These are phyloP conservation scores for Phoenix roebelenii DNA, from an alignment of 176 grass and related monocot genomes.

Conservation along the genomic window DNA sequence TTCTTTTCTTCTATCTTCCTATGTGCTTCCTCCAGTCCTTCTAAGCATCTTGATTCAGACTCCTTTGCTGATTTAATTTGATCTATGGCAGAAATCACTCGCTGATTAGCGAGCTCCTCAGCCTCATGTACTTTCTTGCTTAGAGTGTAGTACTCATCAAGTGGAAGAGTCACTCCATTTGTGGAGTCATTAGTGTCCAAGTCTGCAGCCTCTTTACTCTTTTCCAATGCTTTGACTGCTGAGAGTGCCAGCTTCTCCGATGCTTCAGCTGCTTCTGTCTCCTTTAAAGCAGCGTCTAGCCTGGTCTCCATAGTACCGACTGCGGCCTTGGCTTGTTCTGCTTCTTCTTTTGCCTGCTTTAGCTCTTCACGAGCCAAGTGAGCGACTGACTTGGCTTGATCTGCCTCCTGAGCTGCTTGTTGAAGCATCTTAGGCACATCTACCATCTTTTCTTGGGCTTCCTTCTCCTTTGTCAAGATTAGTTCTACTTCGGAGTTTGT, in stretches of 20 bases:
- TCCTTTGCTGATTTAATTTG: slow-evolving; percentile 11
- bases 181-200: neutral
- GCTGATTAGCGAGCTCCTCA: slow-evolving; percentile 5
- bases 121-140: slow-evolving; percentile 4
- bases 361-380: neutral
- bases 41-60: neutral
- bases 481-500: slow-evolving; percentile 2
- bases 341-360: slow-evolving; percentile 11
- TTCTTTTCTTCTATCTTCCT: slow-evolving; percentile 1
- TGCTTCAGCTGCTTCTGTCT: slow-evolving; percentile 8
- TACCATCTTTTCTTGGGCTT: slow-evolving; percentile 2
- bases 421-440: neutral
- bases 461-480: neutral
- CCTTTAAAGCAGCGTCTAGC: slow-evolving; percentile 2
- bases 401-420: slow-evolving; percentile 11
- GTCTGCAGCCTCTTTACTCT: neutral
- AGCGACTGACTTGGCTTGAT: slow-evolving; percentile 7
- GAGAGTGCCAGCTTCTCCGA: neutral
- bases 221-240: slow-evolving; percentile 3
- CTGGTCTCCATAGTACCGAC: neutral
- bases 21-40: slow-evolving; percentile 3
- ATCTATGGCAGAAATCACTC: slow-evolving; percentile 6
- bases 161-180: neutral
- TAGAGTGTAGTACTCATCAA: slow-evolving; percentile 4
- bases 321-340: slow-evolving; percentile 1